These are phyloP conservation scores for Quercus lobata DNA, from an alignment of 331 rosid species.

Conservation along the genomic window DNA sequence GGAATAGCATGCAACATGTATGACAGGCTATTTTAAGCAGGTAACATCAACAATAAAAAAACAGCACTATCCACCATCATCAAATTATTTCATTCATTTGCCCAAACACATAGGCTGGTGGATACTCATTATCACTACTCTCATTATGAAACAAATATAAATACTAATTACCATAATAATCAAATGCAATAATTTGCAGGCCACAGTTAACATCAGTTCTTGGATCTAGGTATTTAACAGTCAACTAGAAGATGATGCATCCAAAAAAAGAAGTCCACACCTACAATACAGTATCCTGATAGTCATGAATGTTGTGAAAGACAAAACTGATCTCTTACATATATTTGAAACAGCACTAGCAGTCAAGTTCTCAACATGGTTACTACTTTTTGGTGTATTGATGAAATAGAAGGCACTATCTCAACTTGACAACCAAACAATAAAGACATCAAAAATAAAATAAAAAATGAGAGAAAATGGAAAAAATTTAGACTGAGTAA, in stretches of 20 bases:
- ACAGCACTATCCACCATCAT: not conserved
- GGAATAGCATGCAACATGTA: not conserved
- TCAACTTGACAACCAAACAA: not conserved
- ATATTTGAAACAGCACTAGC: not conserved
- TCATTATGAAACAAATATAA: not conserved
- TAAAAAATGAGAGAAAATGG: not conserved
- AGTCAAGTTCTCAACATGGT: not conserved
- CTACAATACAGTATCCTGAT: not conserved
- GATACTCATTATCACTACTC: not conserved
- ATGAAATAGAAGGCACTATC: not conserved
- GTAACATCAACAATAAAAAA: not conserved
- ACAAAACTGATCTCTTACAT: not conserved
- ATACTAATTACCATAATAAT: not conserved
- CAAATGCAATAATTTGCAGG: not conserved
- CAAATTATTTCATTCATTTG: not conserved
- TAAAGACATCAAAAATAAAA: not conserved
- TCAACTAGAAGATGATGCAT: not conserved
- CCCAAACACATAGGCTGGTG: not conserved
- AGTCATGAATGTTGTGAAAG: not conserved
- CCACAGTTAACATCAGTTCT: not conserved
- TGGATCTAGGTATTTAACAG: not conserved
- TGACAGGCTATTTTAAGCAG: not conserved
- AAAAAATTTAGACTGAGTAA: not conserved
- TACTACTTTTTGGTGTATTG: not conserved
- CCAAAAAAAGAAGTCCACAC: not conserved